A percentile compares a stretch with the other conserved stretches of the same genome.
phyloP scores from a whole-genome alignment of 345 rosid species.

The Dipteronia dyeriana region DNA sequence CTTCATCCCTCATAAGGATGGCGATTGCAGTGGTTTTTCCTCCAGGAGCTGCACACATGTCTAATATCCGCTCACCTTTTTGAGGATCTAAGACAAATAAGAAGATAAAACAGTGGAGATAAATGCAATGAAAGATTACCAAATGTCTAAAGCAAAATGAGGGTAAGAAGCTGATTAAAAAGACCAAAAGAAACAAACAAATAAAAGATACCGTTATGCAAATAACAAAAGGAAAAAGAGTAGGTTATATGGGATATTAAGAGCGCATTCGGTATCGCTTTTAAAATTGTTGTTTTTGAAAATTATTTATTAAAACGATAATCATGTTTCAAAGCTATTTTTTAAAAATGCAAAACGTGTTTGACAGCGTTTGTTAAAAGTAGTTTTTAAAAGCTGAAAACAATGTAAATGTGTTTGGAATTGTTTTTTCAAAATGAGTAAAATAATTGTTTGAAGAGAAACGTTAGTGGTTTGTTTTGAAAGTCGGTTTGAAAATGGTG shows the following conservation, averaged over 20 bases:
- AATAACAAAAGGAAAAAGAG: background rate
- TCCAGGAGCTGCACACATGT: slow-evolving; percentile 99
- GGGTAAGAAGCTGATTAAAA: background rate
- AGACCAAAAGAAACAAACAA: background rate
- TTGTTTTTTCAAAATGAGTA: too few species aligned
- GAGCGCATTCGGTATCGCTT: too few species aligned
- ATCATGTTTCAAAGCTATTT: too few species aligned
- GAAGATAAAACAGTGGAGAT: background rate
- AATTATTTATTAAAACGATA: too few species aligned
- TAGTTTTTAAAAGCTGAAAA: too few species aligned
- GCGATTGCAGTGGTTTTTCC: slow-evolving; percentile 98
- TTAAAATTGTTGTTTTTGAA: too few species aligned
- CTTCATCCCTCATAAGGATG: slow-evolving; percentile 82
- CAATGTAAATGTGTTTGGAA: too few species aligned
- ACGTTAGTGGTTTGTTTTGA: too few species aligned
- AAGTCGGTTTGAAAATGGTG: too few species aligned
- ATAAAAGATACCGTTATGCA: background rate
- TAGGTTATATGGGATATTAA: background rate
- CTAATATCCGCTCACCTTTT: slow-evolving; percentile 85
- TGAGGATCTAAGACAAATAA: slow-evolving; percentile 73
- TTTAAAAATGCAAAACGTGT: too few species aligned
- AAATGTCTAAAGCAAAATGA: background rate
- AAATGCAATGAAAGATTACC: background rate
- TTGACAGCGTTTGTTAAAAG: too few species aligned
- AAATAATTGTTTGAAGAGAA: too few species aligned